Evolutionary conservation across 345 rosid genomes (phyloP), one percentile per base, ranked within the genome.

Genomic region (Linum trigynum): DNA sequence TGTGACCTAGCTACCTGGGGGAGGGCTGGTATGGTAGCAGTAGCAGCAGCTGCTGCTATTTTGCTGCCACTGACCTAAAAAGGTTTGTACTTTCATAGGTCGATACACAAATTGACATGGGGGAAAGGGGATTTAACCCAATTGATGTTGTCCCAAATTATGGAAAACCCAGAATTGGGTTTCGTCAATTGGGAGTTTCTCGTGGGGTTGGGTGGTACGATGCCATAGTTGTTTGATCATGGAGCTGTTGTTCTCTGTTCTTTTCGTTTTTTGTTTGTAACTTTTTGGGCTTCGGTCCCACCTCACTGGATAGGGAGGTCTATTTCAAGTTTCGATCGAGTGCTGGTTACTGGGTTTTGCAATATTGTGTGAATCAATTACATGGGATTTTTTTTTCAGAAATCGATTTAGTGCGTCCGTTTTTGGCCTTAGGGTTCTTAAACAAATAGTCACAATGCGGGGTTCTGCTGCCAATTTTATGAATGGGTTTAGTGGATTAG

Each of bases 401-500:
- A 15, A 35, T 35, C 23, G 61, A 53, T 71, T 61, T 66, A 38
- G 55, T 42, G 64, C 37, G 45, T 23, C 32, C 32, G 32, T 23
- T 23, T 23, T 23, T 23, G 32, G 32, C 32, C 32, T 23, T 23
- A 23, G 32, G 32, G 32, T 23, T 23, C 32, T 23, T 23, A 23
- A 23, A 23, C 32, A 59, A n/a, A 60, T 56, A 55, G n/a, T 42
- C 42, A 39, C 38, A 65, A 61, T 56, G 68, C 38, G 42, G 43
- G 51, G 65, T 53, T 64, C 58, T 39, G 8, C 36, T 3, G 68
- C 38, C 37, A 35, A 57, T 32, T 65, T 9, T 43, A 41, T 45
- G 42, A 62, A 37, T 66, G 67, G 73, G 70, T 70, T 43, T 59
- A 53, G 66, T 43, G 3, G 42, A n/a, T 64, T 74, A 4, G 57